A percentile compares a stretch with the other conserved stretches of the same genome.
phyloP scores from a whole-genome alignment of 2,329 filamentous ascomycete species.

The Pseudophaeomoniella oleicola region DNA sequence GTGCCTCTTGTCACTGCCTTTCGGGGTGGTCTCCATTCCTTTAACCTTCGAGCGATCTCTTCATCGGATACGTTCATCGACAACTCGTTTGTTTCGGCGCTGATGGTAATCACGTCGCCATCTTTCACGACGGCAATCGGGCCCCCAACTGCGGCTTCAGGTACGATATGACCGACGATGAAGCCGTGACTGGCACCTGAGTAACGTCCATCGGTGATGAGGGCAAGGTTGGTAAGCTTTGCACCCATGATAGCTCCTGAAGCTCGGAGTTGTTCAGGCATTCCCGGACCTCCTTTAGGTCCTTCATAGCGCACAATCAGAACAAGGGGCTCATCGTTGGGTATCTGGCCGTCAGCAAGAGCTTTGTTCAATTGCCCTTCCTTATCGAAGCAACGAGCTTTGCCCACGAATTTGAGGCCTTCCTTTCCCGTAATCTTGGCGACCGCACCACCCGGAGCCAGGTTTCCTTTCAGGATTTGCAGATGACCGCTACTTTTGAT shows the following conservation, averaged over 20 bases:
- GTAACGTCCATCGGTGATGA: slow-evolving; percentile 87
- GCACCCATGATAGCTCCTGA: slow-evolving; percentile 88
- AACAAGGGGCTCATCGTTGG: slow-evolving; percentile 67
- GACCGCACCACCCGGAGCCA: slow-evolving; percentile 77
- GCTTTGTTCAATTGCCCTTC: slow-evolving; percentile 66
- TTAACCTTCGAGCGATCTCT: slow-evolving; percentile 42
- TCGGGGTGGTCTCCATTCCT: slow-evolving; percentile 55
- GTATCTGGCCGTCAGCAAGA: slow-evolving; percentile 55
- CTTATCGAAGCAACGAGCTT: slow-evolving; percentile 73
- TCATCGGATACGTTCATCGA: slow-evolving; percentile 59
- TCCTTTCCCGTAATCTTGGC: slow-evolving; percentile 97
- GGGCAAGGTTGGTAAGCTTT: slow-evolving; percentile 68
- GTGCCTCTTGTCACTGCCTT: slow-evolving; percentile 66
- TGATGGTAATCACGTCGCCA: slow-evolving; percentile 75
- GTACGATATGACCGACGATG: slow-evolving; percentile 84
- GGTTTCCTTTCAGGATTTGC: slow-evolving; percentile 73
- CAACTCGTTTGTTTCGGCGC: slow-evolving; percentile 59
- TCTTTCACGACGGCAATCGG: slow-evolving; percentile 71
- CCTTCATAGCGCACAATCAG: slow-evolving; percentile 88
- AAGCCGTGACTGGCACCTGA: slow-evolving; percentile 81
- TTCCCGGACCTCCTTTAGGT: slow-evolving; percentile 82
- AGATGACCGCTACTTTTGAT: slow-evolving; percentile 81
- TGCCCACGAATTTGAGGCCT: slow-evolving; percentile 65
- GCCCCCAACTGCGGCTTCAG: slow-evolving; percentile 77
- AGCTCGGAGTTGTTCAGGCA: slow-evolving; percentile 88